These are phyloP conservation scores for Climacium dendroides DNA, from an alignment of 225 moss, liverwort and hornwort species.

Conservation along the genomic window DNA sequence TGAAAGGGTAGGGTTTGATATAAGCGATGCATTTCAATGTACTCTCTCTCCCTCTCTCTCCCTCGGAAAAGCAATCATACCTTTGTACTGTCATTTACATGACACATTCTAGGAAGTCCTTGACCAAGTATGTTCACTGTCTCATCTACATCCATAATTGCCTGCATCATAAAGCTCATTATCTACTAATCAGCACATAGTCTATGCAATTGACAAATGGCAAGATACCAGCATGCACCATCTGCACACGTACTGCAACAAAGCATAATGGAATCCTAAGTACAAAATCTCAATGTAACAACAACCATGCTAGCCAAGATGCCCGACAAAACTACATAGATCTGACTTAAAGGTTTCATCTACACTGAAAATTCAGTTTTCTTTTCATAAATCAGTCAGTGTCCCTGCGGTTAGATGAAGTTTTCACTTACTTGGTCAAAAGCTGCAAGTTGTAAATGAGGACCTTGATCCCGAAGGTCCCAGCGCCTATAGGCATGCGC, in stretches of 20 bases:
- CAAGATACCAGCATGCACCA: neutral
- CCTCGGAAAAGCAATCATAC: conserved; percentile 9
- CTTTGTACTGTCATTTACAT: conserved; percentile 74
- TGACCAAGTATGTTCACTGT: conserved; percentile 42
- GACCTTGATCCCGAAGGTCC: conserved; percentile 58
- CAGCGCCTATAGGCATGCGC: conserved; percentile 64
- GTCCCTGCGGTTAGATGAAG: neutral
- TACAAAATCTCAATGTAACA: neutral
- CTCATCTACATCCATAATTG: conserved; percentile 73
- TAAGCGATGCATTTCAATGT: neutral
- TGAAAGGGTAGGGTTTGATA: neutral
- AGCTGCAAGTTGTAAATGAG: conserved; percentile 66
- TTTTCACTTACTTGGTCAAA: conserved; percentile 69
- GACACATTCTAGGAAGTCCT: conserved; percentile 49
- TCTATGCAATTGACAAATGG: neutral
- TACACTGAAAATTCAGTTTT: neutral
- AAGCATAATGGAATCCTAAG: neutral
- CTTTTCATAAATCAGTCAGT: neutral
- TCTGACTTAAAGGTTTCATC: neutral
- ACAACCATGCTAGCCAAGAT: neutral
- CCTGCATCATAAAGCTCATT: conserved; percentile 27
- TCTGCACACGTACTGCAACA: neutral
- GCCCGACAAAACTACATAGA: neutral
- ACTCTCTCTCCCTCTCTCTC: neutral
- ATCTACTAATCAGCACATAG: neutral